These are phyloP conservation scores for Colletotrichum australisinense DNA, from an alignment of 2,329 filamentous ascomycete genomes.

Conservation along the genomic window DNA sequence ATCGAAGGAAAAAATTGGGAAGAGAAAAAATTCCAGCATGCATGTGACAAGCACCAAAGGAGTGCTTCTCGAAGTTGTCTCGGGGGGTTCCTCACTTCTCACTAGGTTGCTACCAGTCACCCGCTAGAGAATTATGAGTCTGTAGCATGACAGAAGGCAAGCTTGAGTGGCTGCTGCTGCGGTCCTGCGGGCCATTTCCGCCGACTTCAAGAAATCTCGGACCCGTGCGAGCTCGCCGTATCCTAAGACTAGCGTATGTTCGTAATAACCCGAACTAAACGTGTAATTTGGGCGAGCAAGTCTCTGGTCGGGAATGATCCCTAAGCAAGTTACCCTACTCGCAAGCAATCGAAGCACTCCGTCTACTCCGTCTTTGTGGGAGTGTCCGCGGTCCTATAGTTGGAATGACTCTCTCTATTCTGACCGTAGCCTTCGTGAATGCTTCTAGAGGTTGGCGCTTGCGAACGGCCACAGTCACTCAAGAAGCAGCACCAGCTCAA, in stretches of 20 bases:
- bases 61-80: not conserved
- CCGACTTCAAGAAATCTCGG: not conserved
- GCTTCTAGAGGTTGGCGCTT: not conserved
- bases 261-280: not conserved
- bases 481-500: not conserved
- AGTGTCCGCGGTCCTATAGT: not conserved
- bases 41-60: constrained; percentile 24
- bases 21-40: not conserved
- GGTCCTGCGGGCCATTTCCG: constrained; percentile 1
- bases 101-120: not conserved
- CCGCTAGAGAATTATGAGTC: not conserved
- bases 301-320: not conserved
- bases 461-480: not conserved
- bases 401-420: not conserved
- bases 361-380: no score
- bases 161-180: not conserved
- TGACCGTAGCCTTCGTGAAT: not conserved
- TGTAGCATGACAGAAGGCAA: not conserved
- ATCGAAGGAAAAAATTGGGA: not conserved
- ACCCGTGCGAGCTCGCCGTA: not conserved
- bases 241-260: not conserved
- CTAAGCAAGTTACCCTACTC: not conserved
- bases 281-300: not conserved
- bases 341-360: not conserved
- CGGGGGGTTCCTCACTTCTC: not conserved